Evolutionary conservation across 495 filamentous ascomycete genomes (phyloP).

Genomic region (Lindgomyces ingoldianus): DNA sequence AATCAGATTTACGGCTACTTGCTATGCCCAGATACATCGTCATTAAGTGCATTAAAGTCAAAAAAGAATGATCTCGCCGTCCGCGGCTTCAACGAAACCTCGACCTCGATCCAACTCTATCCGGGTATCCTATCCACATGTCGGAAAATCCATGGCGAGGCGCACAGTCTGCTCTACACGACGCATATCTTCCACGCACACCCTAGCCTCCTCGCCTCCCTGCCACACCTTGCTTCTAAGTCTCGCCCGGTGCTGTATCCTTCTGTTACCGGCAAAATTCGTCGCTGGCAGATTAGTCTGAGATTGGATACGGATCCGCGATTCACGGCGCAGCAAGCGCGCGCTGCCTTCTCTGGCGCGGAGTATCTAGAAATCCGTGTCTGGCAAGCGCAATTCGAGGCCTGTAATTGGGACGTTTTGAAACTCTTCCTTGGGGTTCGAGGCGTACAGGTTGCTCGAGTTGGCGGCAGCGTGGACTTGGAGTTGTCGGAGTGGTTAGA

Average conservation of each 20-base stretch:
- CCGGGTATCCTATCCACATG: slow-evolving; percentile 49
- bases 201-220: slow-evolving; percentile 48
- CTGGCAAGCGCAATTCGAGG: slow-evolving; percentile 51
- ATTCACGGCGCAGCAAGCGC: slow-evolving; percentile 38
- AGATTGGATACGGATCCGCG: slow-evolving; percentile 54
- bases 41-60: neutral
- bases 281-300: slow-evolving; percentile 48
- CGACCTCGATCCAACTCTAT: slow-evolving; percentile 30
- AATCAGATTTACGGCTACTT: slow-evolving; percentile 53
- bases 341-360: slow-evolving; percentile 47
- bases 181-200: slow-evolving; percentile 57
- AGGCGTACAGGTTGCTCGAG: slow-evolving; percentile 48
- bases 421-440: slow-evolving; percentile 54
- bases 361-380: slow-evolving; percentile 52
- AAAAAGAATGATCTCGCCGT: neutral
- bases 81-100: slow-evolving; percentile 9
- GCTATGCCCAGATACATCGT: slow-evolving; percentile 38
- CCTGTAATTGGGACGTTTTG: slow-evolving; percentile 45
- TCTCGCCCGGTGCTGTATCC: slow-evolving; percentile 43
- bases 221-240: slow-evolving; percentile 47
- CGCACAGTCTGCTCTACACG: slow-evolving; percentile 51
- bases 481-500: slow-evolving; percentile 53
- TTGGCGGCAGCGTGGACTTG: slow-evolving; percentile 49
- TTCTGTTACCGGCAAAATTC: slow-evolving; percentile 44
- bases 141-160: slow-evolving; percentile 49